Evolutionary conservation across 2,329 filamentous ascomycete genomes (phyloP).

Genomic region (Cercospora brassicicola): DNA sequence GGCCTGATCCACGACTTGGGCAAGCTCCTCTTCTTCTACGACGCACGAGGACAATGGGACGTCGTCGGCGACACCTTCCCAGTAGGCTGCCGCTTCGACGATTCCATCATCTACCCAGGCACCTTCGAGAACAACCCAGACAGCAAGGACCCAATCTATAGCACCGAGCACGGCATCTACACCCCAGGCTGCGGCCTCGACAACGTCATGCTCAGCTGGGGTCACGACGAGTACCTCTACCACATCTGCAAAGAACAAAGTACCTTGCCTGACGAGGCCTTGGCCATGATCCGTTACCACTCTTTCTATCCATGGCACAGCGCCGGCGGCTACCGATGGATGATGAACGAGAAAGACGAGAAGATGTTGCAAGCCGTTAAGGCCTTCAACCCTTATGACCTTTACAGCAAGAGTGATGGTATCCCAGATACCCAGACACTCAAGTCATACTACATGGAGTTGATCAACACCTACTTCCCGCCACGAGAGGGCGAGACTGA

Average conservation of each 20-base stretch:
- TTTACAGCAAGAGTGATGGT: slow-evolving; percentile 88
- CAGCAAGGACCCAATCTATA: slow-evolving; percentile 67
- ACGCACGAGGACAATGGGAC: slow-evolving; percentile 86
- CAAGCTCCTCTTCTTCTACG: slow-evolving; percentile 78
- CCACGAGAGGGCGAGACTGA: slow-evolving; percentile 37
- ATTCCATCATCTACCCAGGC: slow-evolving; percentile 75
- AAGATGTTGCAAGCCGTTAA: slow-evolving; percentile 77
- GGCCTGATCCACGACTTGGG: slow-evolving; percentile 78
- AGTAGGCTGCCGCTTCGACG: slow-evolving; percentile 72
- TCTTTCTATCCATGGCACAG: slow-evolving; percentile 91
- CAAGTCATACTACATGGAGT: slow-evolving; percentile 73
- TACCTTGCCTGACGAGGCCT: slow-evolving; percentile 72
- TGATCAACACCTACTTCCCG: slow-evolving; percentile 67
- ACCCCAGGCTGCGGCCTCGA: slow-evolving; percentile 74
- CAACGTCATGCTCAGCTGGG: slow-evolving; percentile 88
- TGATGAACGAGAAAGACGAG: slow-evolving; percentile 82
- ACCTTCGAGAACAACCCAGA: slow-evolving; percentile 80
- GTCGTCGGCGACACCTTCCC: slow-evolving; percentile 86
- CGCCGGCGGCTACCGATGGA: slow-evolving; percentile 73
- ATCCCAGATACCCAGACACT: slow-evolving; percentile 73
- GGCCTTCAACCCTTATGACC: slow-evolving; percentile 87
- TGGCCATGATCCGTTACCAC: slow-evolving; percentile 93
- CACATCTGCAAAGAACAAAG: slow-evolving; percentile 81
- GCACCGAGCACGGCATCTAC: slow-evolving; percentile 78
- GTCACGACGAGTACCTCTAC: slow-evolving; percentile 86